Base-by-base conservation (phyloP, 805 yeast genomes). In the Deakozyma indianensis region DNA sequence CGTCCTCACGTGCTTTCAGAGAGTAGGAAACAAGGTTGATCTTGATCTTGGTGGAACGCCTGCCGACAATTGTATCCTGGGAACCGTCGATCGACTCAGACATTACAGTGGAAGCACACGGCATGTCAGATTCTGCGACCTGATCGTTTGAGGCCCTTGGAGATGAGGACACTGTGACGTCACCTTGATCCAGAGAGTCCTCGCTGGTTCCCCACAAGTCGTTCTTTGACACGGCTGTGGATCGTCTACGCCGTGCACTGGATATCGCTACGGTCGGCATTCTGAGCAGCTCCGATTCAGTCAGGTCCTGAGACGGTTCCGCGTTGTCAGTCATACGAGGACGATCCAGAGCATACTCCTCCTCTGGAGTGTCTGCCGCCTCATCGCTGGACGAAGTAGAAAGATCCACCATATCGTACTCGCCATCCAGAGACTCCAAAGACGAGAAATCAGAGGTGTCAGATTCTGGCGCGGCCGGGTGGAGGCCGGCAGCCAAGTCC, bases 401-500 rank as follows among this genome's bases (percentile, higher is more conserved):
- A 5, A 32, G 38, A n/a, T 32, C 38, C 38, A 32, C 38, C 38
- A 32, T 32, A n/a, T 32, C 38, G 38, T 32, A 32, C 5, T 32
- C 38, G 18, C 11, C 18, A n/a, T 32, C 38, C 18, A 32, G 38
- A 20, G 38, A 32, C 18, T n/a, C 38, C 20, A 32, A 5, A 20
- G 38, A 32, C 20, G 38, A 32, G 38, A 32, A 32, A 32, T 32
- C 38, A 7, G 38, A 32, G 20, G 18, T n/a, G 11, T 32, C 38
- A 14, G 7, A 7, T 9, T 25, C 28, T 14, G 28, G 7, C 11
- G 28, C 28, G 28, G 28, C 14, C 11, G 28, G 11, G 28, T 7
- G 11, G 28, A n/a, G n/a, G n/a, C n/a, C n/a, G n/a, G n/a, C n/a
- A n/a, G n/a, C n/a, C n/a, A n/a, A n/a, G n/a, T n/a, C n/a, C n/a